phyloP scores from a whole-genome alignment of 495 filamentous ascomycete species.

The Tuber calosporum region DNA sequence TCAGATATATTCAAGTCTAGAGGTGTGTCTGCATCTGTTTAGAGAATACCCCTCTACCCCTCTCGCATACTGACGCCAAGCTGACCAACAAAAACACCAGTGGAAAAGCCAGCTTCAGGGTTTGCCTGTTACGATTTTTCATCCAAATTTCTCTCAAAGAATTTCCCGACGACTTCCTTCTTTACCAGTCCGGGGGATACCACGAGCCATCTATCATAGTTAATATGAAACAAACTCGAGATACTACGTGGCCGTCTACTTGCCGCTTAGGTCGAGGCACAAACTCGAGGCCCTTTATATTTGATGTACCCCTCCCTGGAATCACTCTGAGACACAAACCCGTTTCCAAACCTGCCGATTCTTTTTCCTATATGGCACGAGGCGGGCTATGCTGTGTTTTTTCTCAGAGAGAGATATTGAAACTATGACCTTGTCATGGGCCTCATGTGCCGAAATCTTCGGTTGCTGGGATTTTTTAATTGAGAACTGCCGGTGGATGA shows the following conservation, averaged over 20 bases:
- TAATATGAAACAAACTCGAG: neutral
- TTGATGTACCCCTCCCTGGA: neutral
- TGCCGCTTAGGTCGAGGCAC: neutral
- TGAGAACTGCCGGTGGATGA: neutral
- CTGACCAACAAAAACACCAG: neutral
- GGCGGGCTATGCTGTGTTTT: neutral
- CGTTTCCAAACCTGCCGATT: neutral
- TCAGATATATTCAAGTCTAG: neutral
- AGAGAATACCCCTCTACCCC: neutral
- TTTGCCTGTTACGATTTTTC: neutral
- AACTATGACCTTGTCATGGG: neutral
- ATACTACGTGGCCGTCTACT: neutral
- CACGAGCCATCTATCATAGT: neutral
- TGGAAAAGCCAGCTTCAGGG: neutral
- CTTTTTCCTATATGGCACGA: neutral
- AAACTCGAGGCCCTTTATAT: neutral
- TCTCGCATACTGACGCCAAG: neutral
- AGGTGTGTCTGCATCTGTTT: neutral
- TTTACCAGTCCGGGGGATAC: neutral
- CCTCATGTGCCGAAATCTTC: neutral
- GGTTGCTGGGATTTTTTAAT: neutral
- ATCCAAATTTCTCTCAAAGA: neutral
- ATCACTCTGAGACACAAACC: neutral
- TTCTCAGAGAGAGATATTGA: neutral
- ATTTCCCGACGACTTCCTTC: neutral